A percentile compares a stretch with the other conserved stretches of the same genome.
phyloP scores from a whole-genome alignment of 108 stramenopile species.

The Cyclotella kingstonii region DNA sequence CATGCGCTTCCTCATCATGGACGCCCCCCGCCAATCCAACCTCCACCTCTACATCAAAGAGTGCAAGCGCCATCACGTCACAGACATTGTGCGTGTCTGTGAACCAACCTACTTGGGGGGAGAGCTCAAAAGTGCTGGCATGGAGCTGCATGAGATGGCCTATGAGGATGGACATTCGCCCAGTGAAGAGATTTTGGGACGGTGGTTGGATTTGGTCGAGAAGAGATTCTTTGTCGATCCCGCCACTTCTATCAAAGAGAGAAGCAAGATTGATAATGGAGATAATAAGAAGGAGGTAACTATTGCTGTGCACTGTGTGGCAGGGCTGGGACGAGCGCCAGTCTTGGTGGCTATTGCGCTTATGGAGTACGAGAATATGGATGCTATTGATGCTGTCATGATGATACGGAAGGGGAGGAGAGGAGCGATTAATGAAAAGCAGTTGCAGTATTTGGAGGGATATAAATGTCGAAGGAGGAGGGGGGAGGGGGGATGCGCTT shows the following conservation, averaged over 20 bases:
- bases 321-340: slow-evolving; percentile 96
- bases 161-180: slow-evolving; percentile 94
- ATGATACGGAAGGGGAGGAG: slow-evolving; percentile 87
- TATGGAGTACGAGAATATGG: slow-evolving; percentile 90
- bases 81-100: slow-evolving; percentile 91
- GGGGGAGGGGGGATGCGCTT: slow-evolving; percentile 31
- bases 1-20: slow-evolving; percentile 96
- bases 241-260: neutral
- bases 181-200: slow-evolving; percentile 73
- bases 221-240: slow-evolving; percentile 59
- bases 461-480: slow-evolving; percentile 68
- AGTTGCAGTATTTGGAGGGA: slow-evolving; percentile 90
- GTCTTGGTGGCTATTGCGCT: slow-evolving; percentile 97
- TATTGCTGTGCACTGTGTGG: slow-evolving; percentile 98
- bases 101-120: slow-evolving; percentile 86
- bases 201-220: slow-evolving; percentile 87
- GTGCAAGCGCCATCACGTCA: slow-evolving; percentile 87
- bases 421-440: slow-evolving; percentile 96
- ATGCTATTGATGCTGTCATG: slow-evolving; percentile 91
- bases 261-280: neutral
- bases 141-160: slow-evolving; percentile 90
- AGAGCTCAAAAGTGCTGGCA: slow-evolving; percentile 84
- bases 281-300: slow-evolving; percentile 15
- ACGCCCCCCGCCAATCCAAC: slow-evolving; percentile 93
- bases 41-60: slow-evolving; percentile 92